Evolutionary conservation across 1,139 yeast genomes (phyloP).

Genomic region (Blastobotrys buckinghamii): DNA sequence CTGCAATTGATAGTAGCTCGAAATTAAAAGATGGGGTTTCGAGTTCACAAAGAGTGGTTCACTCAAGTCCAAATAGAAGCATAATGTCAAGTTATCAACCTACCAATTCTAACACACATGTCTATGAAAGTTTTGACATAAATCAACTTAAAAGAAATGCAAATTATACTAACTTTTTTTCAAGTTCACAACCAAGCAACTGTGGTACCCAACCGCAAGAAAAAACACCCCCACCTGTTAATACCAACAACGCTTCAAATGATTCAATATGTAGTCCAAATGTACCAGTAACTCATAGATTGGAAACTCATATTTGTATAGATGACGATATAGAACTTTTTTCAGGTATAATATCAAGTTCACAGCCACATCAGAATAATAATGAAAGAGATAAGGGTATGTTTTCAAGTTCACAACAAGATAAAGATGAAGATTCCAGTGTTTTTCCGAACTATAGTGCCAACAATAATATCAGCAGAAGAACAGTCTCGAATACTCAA

Average conservation of each 20-base stretch:
- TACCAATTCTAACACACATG: too few relatives aligned
- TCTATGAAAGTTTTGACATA: too few relatives aligned
- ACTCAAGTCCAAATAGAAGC: not conserved
- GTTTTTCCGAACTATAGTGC: too few relatives aligned
- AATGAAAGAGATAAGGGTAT: too few relatives aligned
- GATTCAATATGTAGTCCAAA: not conserved
- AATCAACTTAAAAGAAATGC: not conserved
- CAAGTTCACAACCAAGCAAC: not conserved
- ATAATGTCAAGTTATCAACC: too few relatives aligned
- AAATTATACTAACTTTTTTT: too few relatives aligned
- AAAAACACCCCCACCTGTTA: not conserved
- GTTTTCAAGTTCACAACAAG: too few relatives aligned
- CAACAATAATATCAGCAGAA: too few relatives aligned
- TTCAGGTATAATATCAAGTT: too few relatives aligned
- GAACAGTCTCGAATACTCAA: too few relatives aligned
- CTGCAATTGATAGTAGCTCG: not conserved
- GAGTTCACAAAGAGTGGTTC: not conserved
- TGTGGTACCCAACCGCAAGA: not conserved
- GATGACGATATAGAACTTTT: not conserved
- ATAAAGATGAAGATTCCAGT: too few relatives aligned
- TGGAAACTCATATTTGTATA: not conserved
- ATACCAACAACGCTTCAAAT: not conserved
- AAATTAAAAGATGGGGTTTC: not conserved
- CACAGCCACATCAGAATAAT: too few relatives aligned
- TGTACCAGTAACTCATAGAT: not conserved